Conservation (phyloP, 1,139 yeast species). For the Zygotorulaspora mrakii region DNA sequence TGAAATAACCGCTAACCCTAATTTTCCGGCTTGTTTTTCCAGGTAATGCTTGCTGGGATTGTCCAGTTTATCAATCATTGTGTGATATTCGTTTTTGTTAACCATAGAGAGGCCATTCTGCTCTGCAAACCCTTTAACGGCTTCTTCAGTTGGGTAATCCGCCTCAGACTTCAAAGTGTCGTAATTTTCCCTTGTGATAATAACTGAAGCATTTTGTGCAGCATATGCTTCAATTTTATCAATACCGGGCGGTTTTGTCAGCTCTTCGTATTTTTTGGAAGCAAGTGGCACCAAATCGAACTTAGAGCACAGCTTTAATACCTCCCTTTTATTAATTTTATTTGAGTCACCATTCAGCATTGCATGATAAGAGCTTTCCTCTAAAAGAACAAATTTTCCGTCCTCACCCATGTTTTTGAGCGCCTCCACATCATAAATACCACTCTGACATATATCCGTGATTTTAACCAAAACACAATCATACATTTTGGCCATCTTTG, state of each 20-base stretch:
- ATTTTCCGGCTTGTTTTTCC: constrained; percentile 27
- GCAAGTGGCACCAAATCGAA: constrained; percentile 30
- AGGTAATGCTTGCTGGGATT: constrained; percentile 30
- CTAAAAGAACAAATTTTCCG: constrained; percentile 12
- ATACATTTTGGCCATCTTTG: constrained; percentile 8
- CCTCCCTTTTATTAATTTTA: constrained; percentile 23
- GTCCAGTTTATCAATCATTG: constrained; percentile 17
- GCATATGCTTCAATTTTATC: constrained; percentile 18
- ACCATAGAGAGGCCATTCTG: constrained; percentile 28
- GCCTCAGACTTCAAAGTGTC: constrained; percentile 23
- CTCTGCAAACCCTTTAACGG: constrained; percentile 30
- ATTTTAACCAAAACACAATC: constrained; percentile 10
- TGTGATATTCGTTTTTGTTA: constrained; percentile 29
- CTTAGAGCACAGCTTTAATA: constrained; percentile 20
- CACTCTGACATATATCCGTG: constrained; percentile 1
- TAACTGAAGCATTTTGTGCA: constrained; percentile 20
- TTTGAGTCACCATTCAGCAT: constrained; percentile 16
- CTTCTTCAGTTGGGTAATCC: constrained; percentile 33
- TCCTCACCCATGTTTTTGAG: constrained; percentile 1
- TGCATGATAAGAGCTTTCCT: constrained; percentile 14
- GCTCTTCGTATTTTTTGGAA: constrained; percentile 27
- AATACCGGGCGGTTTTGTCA: constrained; percentile 24
- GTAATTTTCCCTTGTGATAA: constrained; percentile 21
- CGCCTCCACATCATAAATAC: constrained; percentile 1
- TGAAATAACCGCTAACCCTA: constrained; percentile 31